Conservation (phyloP, 768 basidiomycete species). For the Coprinellus micaceus region DNA sequence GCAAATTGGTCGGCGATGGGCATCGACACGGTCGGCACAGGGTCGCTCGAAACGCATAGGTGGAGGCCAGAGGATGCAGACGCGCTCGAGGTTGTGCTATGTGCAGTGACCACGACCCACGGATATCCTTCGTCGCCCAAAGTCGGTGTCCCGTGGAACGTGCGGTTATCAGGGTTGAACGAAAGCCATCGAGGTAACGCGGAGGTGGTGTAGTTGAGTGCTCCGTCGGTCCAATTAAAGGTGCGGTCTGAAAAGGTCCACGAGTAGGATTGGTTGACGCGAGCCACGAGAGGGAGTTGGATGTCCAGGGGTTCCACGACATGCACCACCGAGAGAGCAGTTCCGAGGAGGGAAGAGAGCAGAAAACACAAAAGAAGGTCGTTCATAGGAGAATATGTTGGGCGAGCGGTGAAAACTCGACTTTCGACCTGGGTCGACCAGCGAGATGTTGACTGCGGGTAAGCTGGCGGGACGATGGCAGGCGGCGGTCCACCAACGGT, state of each 20-base stretch:
- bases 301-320: constrained; percentile 59
- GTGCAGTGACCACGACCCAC: constrained; percentile 49
- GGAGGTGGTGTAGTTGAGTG: constrained; percentile 47
- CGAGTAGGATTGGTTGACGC: constrained; percentile 55
- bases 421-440: constrained; percentile 48
- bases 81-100: constrained; percentile 52
- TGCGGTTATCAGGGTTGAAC: constrained; percentile 58
- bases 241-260: constrained; percentile 70
- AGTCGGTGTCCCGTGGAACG: constrained; percentile 69
- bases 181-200: constrained; percentile 71
- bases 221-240: constrained; percentile 49
- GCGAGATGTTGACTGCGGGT: constrained; percentile 42
- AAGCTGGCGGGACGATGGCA: background rate
- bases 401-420: constrained; percentile 37
- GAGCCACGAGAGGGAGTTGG: constrained; percentile 80
- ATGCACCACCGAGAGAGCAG: constrained; percentile 41
- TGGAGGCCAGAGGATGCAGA: constrained; percentile 50
- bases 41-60: constrained; percentile 52
- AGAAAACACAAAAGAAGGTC: constrained; percentile 54
- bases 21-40: constrained; percentile 50
- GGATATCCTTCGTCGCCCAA: constrained; percentile 59
- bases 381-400: constrained; percentile 58
- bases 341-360: constrained; percentile 28
- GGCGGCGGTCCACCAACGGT: background rate
- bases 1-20: constrained; percentile 61